These are phyloP conservation scores for Ogataea henricii DNA, from an alignment of 805 yeast genomes.

Conservation along the genomic window DNA sequence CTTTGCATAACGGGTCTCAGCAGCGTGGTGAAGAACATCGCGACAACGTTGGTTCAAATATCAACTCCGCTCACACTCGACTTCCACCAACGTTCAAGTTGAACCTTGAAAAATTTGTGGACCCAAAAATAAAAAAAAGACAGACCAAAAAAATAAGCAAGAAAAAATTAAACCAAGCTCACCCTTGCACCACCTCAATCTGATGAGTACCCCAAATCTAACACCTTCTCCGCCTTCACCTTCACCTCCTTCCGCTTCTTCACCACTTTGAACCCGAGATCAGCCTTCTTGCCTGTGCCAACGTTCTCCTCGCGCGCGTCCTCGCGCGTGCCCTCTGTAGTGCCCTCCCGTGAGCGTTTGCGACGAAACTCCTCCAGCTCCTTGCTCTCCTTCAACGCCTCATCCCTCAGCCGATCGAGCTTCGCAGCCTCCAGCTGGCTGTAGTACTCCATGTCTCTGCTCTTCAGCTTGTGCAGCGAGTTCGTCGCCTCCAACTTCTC, in stretches of 20 bases:
- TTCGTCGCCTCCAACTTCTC: conserved; percentile 40
- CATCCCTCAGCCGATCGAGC: conserved; percentile 18
- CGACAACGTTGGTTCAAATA: neutral
- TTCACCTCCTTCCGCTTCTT: neutral
- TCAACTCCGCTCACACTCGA: neutral
- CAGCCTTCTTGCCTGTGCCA: neutral
- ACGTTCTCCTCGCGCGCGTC: conserved; percentile 7
- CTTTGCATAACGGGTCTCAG: conserved; percentile 20
- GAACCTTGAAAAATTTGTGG: neutral
- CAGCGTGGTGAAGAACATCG: conserved; percentile 13
- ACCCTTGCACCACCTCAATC: neutral
- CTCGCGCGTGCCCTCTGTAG: conserved; percentile 6
- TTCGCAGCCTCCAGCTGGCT: conserved; percentile 28
- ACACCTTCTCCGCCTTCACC: neutral
- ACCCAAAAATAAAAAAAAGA: neutral
- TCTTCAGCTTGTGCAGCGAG: conserved; percentile 44
- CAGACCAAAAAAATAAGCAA: neutral
- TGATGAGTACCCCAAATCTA: conserved; percentile 4
- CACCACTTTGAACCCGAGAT: neutral
- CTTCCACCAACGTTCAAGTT: neutral
- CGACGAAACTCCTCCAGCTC: conserved; percentile 30
- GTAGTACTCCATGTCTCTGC: conserved; percentile 40
- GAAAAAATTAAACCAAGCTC: neutral
- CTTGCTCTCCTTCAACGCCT: conserved; percentile 17
- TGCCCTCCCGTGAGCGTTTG: neutral